phyloP scores from a whole-genome alignment of 306 rosid species.

The Cucurbita argyrosperma region DNA sequence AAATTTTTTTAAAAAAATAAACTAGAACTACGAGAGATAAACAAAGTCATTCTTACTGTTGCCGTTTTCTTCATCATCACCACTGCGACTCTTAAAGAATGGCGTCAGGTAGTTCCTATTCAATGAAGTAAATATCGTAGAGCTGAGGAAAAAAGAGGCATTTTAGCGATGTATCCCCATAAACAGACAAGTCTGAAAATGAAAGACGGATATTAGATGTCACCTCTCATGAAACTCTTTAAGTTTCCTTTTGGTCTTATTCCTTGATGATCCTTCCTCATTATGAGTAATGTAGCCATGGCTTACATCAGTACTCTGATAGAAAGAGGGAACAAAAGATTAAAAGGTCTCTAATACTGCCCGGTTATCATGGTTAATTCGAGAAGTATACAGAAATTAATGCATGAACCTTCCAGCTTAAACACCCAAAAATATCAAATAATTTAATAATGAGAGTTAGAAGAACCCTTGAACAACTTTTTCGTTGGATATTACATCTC shows the following conservation, averaged over 20 bases:
- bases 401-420: neutral
- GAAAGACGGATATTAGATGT: neutral
- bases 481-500: neutral
- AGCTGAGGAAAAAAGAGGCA: conserved; percentile 33
- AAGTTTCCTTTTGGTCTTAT: conserved; percentile 80
- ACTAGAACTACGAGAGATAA: conserved; percentile 2
- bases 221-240: conserved; percentile 90
- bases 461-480: neutral
- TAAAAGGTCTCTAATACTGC: neutral
- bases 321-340: neutral
- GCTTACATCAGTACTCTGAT: conserved; percentile 39
- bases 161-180: neutral
- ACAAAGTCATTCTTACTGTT: conserved; percentile 37
- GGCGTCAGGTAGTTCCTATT: conserved; percentile 94
- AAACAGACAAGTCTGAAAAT: neutral
- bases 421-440: neutral
- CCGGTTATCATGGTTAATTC: neutral
- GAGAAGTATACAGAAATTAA: neutral
- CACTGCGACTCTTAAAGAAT: conserved; percentile 87
- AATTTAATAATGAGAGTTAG: neutral
- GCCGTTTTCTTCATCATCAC: conserved; percentile 53
- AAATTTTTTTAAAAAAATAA: neutral
- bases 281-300: conserved; percentile 59
- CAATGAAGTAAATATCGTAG: conserved; percentile 71
- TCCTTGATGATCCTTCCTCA: conserved; percentile 70